Conservation (phyloP, 2,329 filamentous ascomycete species). For the Nemania sp. region DNA sequence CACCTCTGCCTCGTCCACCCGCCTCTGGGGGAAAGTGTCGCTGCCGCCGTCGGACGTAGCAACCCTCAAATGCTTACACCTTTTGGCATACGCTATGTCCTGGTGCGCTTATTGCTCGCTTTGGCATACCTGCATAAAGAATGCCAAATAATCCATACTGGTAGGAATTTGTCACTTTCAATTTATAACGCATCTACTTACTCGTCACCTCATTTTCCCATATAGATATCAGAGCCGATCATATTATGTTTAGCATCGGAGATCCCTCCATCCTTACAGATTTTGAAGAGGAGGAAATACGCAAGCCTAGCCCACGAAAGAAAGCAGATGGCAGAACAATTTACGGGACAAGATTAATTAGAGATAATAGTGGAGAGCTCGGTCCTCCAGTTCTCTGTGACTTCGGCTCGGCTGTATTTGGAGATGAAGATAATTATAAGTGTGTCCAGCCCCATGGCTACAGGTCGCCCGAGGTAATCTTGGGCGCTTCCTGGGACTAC, state of each 20-base stretch:
- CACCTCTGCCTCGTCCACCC: constrained; percentile 3
- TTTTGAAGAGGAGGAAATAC: no score
- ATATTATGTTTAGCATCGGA: background rate
- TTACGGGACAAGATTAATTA: no score
- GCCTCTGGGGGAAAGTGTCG: background rate
- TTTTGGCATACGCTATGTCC: background rate
- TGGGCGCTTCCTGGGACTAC: background rate
- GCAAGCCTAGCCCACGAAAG: no score
- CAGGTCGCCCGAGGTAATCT: background rate
- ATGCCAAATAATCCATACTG: background rate
- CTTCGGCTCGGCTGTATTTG: background rate
- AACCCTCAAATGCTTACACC: no score
- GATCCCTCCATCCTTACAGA: no score
- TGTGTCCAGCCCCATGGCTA: background rate
- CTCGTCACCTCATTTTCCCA: background rate
- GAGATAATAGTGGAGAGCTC: no score
- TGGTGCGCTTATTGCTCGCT: background rate
- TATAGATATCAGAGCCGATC: background rate
- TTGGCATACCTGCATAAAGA: background rate
- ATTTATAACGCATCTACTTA: background rate
- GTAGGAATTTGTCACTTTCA: background rate
- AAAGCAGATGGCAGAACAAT: no score
- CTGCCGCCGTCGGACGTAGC: no score
- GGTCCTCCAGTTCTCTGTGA: background rate
- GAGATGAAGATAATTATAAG: background rate